Evolutionary conservation across 1,139 yeast genomes (phyloP).

Genomic region (Tardiomyces digboiensis): DNA sequence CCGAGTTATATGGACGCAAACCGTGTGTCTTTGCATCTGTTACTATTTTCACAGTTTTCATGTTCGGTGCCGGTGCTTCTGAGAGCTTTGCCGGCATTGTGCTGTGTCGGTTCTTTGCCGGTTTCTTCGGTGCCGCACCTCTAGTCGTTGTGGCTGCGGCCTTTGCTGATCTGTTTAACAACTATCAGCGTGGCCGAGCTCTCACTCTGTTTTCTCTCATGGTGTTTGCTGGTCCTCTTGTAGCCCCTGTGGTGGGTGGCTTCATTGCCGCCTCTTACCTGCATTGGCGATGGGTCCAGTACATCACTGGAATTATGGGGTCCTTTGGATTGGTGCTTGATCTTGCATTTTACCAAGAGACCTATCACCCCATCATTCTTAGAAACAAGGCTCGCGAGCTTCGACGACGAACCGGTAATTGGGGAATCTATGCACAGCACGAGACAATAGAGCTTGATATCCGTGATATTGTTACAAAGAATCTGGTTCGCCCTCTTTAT

Average conservation of each 20-base stretch:
- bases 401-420: slow-evolving; percentile 43
- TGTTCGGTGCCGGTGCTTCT: slow-evolving; percentile 67
- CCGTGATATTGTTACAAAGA: slow-evolving; percentile 58
- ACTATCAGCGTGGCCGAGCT: slow-evolving; percentile 59
- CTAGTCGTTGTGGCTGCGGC: slow-evolving; percentile 80
- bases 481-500: slow-evolving; percentile 55
- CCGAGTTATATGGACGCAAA: slow-evolving; percentile 68
- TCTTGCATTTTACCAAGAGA: slow-evolving; percentile 35
- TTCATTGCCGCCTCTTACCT: slow-evolving; percentile 27
- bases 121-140: slow-evolving; percentile 74
- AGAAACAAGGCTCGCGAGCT: slow-evolving; percentile 35
- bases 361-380: slow-evolving; percentile 37
- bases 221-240: slow-evolving; percentile 67
- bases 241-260: slow-evolving; percentile 51
- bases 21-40: slow-evolving; percentile 43
- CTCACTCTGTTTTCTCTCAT: slow-evolving; percentile 54
- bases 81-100: slow-evolving; percentile 64
- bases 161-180: slow-evolving; percentile 67
- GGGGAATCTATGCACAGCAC: slow-evolving; percentile 84
- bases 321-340: slow-evolving; percentile 26
- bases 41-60: slow-evolving; percentile 45
- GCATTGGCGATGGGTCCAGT: slow-evolving; percentile 55
- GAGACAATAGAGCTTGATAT: slow-evolving; percentile 57
- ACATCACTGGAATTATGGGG: slow-evolving; percentile 44
- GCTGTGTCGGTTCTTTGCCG: slow-evolving; percentile 68